Evolutionary conservation across 768 basidiomycete species (phyloP), one percentile per base, ranked within the genome.

Genomic region (Phlebiopsis flavidoalba): DNA sequence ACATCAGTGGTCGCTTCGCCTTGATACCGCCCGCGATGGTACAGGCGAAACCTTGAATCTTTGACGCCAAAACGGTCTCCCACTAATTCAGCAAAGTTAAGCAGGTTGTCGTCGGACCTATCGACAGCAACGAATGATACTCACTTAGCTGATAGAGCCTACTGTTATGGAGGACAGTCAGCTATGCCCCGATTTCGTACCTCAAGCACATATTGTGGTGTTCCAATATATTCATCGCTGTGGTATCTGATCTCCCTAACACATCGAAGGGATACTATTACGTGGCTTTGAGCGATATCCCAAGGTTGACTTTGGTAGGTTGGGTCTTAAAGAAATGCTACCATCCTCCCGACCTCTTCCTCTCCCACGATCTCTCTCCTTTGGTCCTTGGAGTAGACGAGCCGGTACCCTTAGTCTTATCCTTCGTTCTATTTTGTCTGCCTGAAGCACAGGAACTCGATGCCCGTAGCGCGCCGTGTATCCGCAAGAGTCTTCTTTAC

Each of bases 391-490:
- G 54, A 8, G 54, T 55, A 21, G 54, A 5, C 21, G 59, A 54
- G 5, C 21, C 46, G 22, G 57, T 51, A 26, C n/a, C n/a, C n/a
- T n/a, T 11, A 3, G 54, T 19, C 65, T 66, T 67, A 14, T 67
- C 65, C 62, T 61, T 66, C 12, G 63, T n/a, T n/a, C n/a, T n/a
- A 50, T 63, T 71, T 75, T 37, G 86, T 81, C 68, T 84, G 84
- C 64, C 88, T 83, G 80, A 98, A 96, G 76, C 96, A 98, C 70
- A 98, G 75, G 65, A 97, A 98, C 71, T 97, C 93, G 58, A 97
- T 89, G 6, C 91, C 92, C 5, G 97, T 98, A 53, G 93, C 91
- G 57, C 91, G 82, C 48, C 95, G 83, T 24, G 92, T 89, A 62
- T 96, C 94, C 45, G 87, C 86, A 59, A 98, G 75, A 22, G 89